These are phyloP conservation scores for Venturia aucupariae DNA, from an alignment of 2,329 filamentous ascomycete species.

Conservation along the genomic window DNA sequence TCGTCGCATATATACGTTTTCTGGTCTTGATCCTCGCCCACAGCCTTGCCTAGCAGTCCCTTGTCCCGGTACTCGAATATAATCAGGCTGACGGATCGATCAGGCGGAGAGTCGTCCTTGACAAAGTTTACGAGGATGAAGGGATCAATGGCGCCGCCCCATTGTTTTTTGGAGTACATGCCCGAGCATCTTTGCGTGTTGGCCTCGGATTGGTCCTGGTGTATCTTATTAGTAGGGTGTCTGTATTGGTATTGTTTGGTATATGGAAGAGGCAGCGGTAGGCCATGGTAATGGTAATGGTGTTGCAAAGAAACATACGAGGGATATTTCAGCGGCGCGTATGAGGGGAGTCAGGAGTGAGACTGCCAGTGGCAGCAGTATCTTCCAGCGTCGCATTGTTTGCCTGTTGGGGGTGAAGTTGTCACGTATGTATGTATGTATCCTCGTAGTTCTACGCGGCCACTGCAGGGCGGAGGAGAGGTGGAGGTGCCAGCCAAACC, in stretches of 20 bases:
- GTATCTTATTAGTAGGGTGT: neutral
- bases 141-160: conserved; percentile 81
- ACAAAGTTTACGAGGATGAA: conserved; percentile 80
- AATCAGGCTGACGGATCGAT: conserved; percentile 72
- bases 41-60: conserved; percentile 61
- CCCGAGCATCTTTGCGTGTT: conserved; percentile 78
- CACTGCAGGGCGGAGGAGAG: no score
- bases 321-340: conserved; percentile 28
- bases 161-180: conserved; percentile 87
- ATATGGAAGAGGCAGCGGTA: neutral
- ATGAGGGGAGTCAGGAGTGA: conserved; percentile 17
- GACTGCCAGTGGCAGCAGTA: conserved; percentile 25
- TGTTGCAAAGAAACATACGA: conserved; percentile 22
- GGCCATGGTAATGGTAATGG: neutral
- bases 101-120: conserved; percentile 49
- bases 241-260: no score
- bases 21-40: conserved; percentile 42
- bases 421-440: neutral
- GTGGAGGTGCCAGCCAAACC: no score
- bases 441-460: neutral
- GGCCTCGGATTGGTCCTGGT: conserved; percentile 63
- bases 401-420: neutral
- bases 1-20: conserved; percentile 69
- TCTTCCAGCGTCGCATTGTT: conserved; percentile 29
- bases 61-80: conserved; percentile 94